phyloP scores from a whole-genome alignment of 768 basidiomycete genomes.

The Chalciporus chontae region DNA sequence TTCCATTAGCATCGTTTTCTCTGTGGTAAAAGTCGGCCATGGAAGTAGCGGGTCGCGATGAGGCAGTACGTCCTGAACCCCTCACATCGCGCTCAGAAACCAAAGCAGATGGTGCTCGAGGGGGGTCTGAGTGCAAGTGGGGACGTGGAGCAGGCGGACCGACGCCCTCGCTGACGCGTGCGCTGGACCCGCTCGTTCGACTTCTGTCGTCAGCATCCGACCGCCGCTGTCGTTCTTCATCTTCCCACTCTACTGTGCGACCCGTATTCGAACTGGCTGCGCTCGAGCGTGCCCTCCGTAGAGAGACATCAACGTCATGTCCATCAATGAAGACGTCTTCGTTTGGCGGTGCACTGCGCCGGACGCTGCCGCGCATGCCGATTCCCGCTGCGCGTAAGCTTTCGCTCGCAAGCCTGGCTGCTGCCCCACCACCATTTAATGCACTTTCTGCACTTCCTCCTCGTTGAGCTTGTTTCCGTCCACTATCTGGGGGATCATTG shows the following conservation, averaged over 20 bases:
- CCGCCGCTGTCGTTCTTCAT: constrained; percentile 20
- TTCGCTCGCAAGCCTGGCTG: constrained; percentile 59
- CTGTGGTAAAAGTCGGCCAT: constrained; percentile 48
- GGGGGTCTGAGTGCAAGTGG: constrained; percentile 25
- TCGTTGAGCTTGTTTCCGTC: constrained; percentile 53
- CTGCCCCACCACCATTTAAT: constrained; percentile 39
- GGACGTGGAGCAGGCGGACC: constrained; percentile 18
- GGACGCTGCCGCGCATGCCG: constrained; percentile 34
- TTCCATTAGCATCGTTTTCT: constrained; percentile 11
- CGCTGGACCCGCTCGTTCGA: constrained; percentile 21
- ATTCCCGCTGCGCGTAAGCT: constrained; percentile 70
- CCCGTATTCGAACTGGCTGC: constrained; percentile 1
- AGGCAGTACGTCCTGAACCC: constrained; percentile 14
- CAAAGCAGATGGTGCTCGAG: constrained; percentile 14
- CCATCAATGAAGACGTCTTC: constrained; percentile 37
- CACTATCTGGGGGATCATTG: constrained; percentile 28
- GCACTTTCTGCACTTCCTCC: constrained; percentile 72
- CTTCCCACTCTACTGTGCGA: constrained; percentile 24
- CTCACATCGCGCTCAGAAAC: constrained; percentile 19
- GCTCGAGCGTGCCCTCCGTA: constrained; percentile 16
- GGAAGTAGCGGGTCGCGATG: constrained; percentile 48
- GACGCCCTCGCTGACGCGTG: constrained; percentile 17
- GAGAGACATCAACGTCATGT: constrained; percentile 15
- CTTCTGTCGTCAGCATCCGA: constrained; percentile 18
- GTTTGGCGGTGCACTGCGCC: constrained; percentile 25